A percentile compares a stretch with the other conserved stretches of the same genome.
phyloP scores from a whole-genome alignment of 1,284 basidiomycete species.

The Heterobasidion irregulare region DNA sequence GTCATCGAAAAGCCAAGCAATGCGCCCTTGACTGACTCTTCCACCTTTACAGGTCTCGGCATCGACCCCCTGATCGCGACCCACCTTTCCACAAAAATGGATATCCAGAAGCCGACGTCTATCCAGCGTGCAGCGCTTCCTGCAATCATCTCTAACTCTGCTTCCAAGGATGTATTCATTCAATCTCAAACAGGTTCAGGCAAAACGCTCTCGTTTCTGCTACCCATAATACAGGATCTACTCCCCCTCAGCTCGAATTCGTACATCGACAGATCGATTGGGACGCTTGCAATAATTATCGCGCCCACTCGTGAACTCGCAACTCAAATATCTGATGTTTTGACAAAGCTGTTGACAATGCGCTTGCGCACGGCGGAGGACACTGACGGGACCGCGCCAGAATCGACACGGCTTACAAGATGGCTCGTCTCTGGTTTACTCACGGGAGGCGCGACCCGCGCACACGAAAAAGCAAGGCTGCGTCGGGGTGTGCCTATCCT shows the following conservation, averaged over 20 bases:
- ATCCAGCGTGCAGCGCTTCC: constrained; percentile 85
- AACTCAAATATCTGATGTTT: constrained; percentile 81
- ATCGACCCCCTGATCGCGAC: constrained; percentile 76
- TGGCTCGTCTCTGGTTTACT: constrained; percentile 94
- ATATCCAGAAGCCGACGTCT: constrained; percentile 80
- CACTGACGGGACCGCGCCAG: constrained; percentile 34
- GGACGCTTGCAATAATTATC: constrained; percentile 92
- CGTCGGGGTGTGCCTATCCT: constrained; percentile 70
- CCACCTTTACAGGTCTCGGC: constrained; percentile 69
- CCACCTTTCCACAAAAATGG: constrained; percentile 79
- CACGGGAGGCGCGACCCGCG: constrained; percentile 68
- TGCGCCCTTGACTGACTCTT: constrained; percentile 70
- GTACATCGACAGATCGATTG: constrained; percentile 81
- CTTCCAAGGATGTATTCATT: constrained; percentile 80
- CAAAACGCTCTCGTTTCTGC: constrained; percentile 91
- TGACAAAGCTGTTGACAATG: constrained; percentile 61
- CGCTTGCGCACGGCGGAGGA: constrained; percentile 61
- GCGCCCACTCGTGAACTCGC: constrained; percentile 94
- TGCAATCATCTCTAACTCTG: constrained; percentile 46
- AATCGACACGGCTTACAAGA: constrained; percentile 58
- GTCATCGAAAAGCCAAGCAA: constrained; percentile 60
- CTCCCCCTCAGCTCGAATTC: constrained; percentile 82
- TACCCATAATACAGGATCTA: constrained; percentile 93
- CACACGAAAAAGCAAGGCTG: constrained; percentile 68
- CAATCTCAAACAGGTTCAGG: constrained; percentile 98